Percentiles rank a stretch among this genome's conserved stretches.
Conservation (phyloP, 495 filamentous ascomycete species). For the Aspergillus mulundensis region DNA sequence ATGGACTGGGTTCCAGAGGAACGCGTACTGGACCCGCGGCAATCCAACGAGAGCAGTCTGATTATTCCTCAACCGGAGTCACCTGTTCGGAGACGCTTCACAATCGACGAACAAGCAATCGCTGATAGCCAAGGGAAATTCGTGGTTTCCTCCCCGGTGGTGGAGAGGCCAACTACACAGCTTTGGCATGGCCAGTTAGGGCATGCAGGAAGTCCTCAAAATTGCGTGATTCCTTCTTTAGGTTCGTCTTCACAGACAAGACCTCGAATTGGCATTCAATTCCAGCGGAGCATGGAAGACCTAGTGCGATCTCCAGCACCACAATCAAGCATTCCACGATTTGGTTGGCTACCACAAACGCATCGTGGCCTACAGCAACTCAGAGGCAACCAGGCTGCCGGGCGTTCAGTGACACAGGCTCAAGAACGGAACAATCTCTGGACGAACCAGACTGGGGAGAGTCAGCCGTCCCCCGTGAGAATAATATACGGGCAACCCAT, state of each 20-base stretch:
- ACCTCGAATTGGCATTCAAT: not conserved
- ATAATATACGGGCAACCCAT: constrained; percentile 9
- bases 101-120: constrained; percentile 7
- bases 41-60: constrained; percentile 2
- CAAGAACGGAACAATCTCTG: not conserved
- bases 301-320: not conserved
- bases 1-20: constrained; percentile 1
- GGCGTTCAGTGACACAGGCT: not conserved
- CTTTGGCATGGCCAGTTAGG: not conserved
- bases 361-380: not conserved
- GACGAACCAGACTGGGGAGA: not conserved
- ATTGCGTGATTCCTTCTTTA: not conserved
- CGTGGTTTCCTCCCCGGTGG: not conserved
- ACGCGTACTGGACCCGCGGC: not conserved
- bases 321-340: not conserved
- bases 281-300: too few relatives aligned
- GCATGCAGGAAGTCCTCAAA: not conserved
- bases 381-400: not conserved
- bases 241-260: not conserved
- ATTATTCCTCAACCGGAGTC: not conserved
- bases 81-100: constrained; percentile 5
- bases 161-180: not conserved
- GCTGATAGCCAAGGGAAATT: constrained; percentile 6
- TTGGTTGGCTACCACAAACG: not conserved
- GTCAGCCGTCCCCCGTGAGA: not conserved